Base-by-base conservation (phyloP, 2,329 filamentous ascomycete genomes). In the Allantophomopsis cytisporea region DNA sequence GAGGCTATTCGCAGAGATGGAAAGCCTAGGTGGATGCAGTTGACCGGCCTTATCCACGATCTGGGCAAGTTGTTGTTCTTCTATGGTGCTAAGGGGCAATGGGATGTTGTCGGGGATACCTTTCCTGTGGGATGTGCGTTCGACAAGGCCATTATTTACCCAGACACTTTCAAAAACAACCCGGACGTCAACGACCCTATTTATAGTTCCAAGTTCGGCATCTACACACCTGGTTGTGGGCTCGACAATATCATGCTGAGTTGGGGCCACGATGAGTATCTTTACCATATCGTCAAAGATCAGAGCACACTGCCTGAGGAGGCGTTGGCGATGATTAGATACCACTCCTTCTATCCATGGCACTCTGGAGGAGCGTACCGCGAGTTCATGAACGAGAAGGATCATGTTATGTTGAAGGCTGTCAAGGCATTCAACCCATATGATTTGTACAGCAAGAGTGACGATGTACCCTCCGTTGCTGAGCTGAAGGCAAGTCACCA, bases 291-390 rank as follows among this genome's bases (percentile, higher is more conserved):
- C 45, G 76, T 83, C 61, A 86, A 84, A 65, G 78, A 82, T 47
- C 85, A 91, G 67, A 80, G 73, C 37, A 80, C 65, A 0, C 69
- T 93, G 33, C 85, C 86, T 1, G 69, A 73, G 38, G 85, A 91
- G 69, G 82, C 80, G 0, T 71, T 93, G 10, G 86, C 85, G 46
- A 93, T 93, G 83, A 89, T 93, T 57, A 34, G 86, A 39, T 93
- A 89, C 63, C 85, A 93, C 63, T 84, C 77, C 11, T 93, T 93
- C 64, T 93, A 93, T 62, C 80, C 85, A 13, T 94, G 85, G 86
- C 86, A 93, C 63, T 74, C 71, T 46, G 78, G 82, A 59, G 80
- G 79, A 37, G 85, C 83, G 7, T 93, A 93, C 63, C 60, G 63
- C 46, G 75, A 84, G 61, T 71, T 91, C 60, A 91, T 93, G 85